Percentiles rank a stretch among this genome's conserved stretches.
phyloP scores from a whole-genome alignment of 805 yeast genomes.

The Tetrapisispora fleetii region DNA sequence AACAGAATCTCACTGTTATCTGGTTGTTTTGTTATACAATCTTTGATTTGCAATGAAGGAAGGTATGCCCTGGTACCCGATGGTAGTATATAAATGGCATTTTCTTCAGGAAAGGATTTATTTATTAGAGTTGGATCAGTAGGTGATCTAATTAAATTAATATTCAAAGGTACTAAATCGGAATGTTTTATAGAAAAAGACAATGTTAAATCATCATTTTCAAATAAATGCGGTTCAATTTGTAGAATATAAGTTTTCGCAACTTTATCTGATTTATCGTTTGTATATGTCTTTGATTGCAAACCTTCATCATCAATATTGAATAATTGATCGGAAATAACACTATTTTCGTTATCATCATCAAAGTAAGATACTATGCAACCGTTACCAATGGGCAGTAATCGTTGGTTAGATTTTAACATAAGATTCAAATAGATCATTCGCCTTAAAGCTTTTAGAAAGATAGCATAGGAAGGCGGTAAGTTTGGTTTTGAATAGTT shows the following conservation, averaged over 20 bases:
- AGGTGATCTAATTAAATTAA: conserved; percentile 6
- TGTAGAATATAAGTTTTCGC: conserved; percentile 28
- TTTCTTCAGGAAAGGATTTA: background rate
- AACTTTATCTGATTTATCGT: background rate
- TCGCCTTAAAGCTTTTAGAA: conserved; percentile 41
- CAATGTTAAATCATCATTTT: conserved; percentile 35
- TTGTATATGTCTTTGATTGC: background rate
- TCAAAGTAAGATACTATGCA: conserved; percentile 21
- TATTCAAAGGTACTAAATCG: conserved; percentile 28
- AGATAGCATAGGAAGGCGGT: conserved; percentile 36
- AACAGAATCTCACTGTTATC: conserved; percentile 31
- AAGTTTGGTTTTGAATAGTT: conserved; percentile 30
- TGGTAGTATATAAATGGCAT: conserved; percentile 42
- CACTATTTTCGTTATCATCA: background rate
- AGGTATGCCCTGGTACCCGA: conserved; percentile 44
- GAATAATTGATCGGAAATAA: conserved; percentile 9
- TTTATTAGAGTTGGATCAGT: conserved; percentile 19
- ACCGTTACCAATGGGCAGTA: conserved; percentile 45
- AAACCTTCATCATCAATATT: background rate
- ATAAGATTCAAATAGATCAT: conserved; percentile 30
- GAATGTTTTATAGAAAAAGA: conserved; percentile 28
- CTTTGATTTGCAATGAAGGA: conserved; percentile 22
- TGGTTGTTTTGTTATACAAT: conserved; percentile 35
- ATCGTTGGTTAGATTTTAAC: conserved; percentile 24
- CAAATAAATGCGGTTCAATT: conserved; percentile 40